phyloP scores from a whole-genome alignment of 1,284 basidiomycete species.

The Cryptococcus sp. region DNA sequence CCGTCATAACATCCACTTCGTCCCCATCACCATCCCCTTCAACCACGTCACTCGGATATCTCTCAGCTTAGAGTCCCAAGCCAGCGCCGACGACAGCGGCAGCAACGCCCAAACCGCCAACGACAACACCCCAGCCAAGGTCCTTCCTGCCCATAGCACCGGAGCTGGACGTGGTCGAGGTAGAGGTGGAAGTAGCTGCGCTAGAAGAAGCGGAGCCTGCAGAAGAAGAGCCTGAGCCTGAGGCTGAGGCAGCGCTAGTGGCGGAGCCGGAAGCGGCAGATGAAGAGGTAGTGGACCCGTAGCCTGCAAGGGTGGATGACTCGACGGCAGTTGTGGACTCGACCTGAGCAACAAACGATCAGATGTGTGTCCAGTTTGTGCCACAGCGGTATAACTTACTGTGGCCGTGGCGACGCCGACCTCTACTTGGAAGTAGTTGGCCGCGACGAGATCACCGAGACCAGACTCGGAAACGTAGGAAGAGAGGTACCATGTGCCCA shows the following conservation, averaged over 20 bases:
- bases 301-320: slow-evolving; percentile 60
- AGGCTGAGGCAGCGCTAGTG: slow-evolving; percentile 23
- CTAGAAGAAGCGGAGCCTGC: slow-evolving; percentile 1
- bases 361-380: not conserved
- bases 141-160: slow-evolving; percentile 11
- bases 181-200: slow-evolving; percentile 8
- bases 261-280: slow-evolving; percentile 23
- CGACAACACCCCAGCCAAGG: slow-evolving; percentile 18
- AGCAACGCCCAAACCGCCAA: slow-evolving; percentile 26
- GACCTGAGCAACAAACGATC: slow-evolving; percentile 41
- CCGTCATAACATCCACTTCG: not conserved
- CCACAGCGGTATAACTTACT: slow-evolving; percentile 33
- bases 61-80: slow-evolving; percentile 15
- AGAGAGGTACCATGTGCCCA: slow-evolving; percentile 61
- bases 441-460: slow-evolving; percentile 49
- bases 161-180: slow-evolving; percentile 2
- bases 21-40: not conserved
- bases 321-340: slow-evolving; percentile 65
- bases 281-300: slow-evolving; percentile 28
- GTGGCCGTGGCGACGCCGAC: slow-evolving; percentile 63
- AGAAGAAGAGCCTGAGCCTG: slow-evolving; percentile 25
- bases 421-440: slow-evolving; percentile 74
- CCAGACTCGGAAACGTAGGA: slow-evolving; percentile 44
- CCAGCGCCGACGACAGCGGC: slow-evolving; percentile 26
- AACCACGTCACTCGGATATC: not conserved